Percentiles rank a stretch among this genome's conserved stretches.
phyloP scores from a whole-genome alignment of 257 asterid genomes.

The Solanum stenotomum region DNA sequence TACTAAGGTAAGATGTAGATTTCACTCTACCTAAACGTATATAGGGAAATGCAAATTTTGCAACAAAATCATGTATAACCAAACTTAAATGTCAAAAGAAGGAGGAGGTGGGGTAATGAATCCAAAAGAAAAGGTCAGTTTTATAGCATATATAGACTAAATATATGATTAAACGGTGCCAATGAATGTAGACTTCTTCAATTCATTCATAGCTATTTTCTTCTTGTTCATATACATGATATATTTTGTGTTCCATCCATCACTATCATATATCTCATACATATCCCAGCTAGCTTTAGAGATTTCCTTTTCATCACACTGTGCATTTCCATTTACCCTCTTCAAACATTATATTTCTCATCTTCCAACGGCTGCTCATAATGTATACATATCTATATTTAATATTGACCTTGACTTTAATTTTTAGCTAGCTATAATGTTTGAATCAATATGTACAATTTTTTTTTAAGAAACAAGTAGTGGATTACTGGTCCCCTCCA shows the following conservation, averaged over 20 bases:
- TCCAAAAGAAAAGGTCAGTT: slow-evolving; percentile 8
- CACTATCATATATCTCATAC: background rate
- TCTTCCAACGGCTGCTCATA: background rate
- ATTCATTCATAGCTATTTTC: background rate
- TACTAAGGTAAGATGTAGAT: background rate
- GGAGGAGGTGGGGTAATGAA: background rate
- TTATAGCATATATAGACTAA: slow-evolving; percentile 1
- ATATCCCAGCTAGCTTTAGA: background rate
- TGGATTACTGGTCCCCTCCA: slow-evolving; percentile 7
- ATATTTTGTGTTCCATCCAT: background rate
- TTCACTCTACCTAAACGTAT: background rate
- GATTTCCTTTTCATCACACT: background rate
- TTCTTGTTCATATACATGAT: background rate
- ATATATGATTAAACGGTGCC: slow-evolving; percentile 3
- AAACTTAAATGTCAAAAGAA: background rate
- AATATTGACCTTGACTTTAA: background rate
- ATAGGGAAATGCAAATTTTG: background rate
- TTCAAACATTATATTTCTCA: background rate
- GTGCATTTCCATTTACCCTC: background rate
- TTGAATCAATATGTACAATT: background rate
- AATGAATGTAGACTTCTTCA: slow-evolving; percentile 19
- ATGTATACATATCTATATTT: background rate
- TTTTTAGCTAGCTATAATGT: background rate
- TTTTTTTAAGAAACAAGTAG: background rate
- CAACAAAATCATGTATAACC: background rate